These are phyloP conservation scores for Tulasnella sp. DNA, from an alignment of 768 basidiomycete species.

Conservation along the genomic window DNA sequence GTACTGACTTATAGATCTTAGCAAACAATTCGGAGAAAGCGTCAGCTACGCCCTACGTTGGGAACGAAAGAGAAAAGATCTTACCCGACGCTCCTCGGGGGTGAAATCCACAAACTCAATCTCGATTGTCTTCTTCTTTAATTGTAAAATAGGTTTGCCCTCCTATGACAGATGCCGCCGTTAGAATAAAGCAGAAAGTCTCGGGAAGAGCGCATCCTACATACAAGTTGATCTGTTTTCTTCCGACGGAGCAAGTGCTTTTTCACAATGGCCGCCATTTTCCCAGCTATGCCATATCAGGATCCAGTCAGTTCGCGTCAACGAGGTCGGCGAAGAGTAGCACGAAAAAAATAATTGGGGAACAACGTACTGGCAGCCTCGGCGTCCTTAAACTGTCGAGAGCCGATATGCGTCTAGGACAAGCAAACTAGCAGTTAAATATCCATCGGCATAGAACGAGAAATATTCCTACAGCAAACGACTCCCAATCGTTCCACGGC, in stretches of 20 bases:
- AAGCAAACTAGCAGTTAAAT: not conserved
- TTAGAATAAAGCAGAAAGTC: not conserved
- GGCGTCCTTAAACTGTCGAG: not conserved
- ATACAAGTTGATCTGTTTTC: constrained; percentile 44
- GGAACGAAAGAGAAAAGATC: too few relatives aligned
- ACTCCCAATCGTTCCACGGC: constrained; percentile 55
- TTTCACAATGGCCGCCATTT: constrained; percentile 37
- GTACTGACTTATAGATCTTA: constrained; percentile 26
- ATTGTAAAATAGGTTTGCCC: constrained; percentile 55
- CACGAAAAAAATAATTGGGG: not conserved
- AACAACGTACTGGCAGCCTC: not conserved
- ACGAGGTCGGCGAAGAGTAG: constrained; percentile 28
- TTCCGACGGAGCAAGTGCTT: constrained; percentile 62
- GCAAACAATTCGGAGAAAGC: not conserved
- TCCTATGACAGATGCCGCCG: constrained; percentile 29
- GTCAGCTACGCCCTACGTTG: too few relatives aligned
- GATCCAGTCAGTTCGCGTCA: not conserved
- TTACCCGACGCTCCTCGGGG: constrained; percentile 26
- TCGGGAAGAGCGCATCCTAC: not conserved
- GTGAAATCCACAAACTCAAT: constrained; percentile 26
- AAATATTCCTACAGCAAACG: constrained; percentile 47
- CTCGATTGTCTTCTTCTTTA: constrained; percentile 32
- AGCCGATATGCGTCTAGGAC: not conserved
- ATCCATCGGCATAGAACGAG: not conserved
- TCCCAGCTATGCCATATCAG: not conserved